Evolutionary conservation across 306 rosid genomes (phyloP).

Genomic region (Canavalia ensiformis): DNA sequence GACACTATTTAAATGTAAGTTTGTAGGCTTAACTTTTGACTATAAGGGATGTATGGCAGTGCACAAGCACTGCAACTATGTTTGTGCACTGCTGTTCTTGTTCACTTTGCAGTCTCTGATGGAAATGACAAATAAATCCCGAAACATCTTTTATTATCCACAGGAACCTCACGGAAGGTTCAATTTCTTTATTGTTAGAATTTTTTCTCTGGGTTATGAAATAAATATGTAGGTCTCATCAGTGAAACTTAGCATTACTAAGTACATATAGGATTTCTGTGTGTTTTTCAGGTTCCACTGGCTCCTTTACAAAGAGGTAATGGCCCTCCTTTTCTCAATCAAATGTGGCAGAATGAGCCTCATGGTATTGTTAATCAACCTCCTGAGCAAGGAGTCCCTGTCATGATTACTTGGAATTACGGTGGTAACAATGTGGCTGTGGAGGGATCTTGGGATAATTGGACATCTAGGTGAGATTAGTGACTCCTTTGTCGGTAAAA

Average conservation of each 20-base stretch:
- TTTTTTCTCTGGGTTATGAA: constrained; percentile 8
- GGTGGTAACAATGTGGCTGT: constrained; percentile 82
- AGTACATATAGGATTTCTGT: constrained; percentile 44
- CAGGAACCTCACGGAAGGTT: not conserved
- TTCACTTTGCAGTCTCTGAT: not conserved
- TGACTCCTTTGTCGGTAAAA: constrained; percentile 29
- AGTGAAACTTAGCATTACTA: constrained; percentile 17
- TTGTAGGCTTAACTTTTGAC: constrained; percentile 24
- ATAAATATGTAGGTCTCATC: constrained; percentile 28
- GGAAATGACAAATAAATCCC: not conserved
- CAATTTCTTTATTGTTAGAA: not conserved
- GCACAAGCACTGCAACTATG: not conserved
- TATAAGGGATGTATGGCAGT: not conserved
- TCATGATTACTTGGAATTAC: constrained; percentile 79
- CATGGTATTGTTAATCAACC: constrained; percentile 63
- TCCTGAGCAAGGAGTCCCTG: constrained; percentile 77
- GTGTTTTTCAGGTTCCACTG: constrained; percentile 79
- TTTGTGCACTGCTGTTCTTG: not conserved
- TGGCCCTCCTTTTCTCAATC: constrained; percentile 61
- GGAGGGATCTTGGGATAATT: constrained; percentile 97
- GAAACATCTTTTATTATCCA: not conserved
- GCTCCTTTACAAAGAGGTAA: constrained; percentile 77
- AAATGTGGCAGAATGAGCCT: constrained; percentile 64
- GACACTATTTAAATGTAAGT: not conserved
- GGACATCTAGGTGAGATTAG: constrained; percentile 75